Conservation (phyloP, 306 rosid genomes). For the Lupinus albus region DNA sequence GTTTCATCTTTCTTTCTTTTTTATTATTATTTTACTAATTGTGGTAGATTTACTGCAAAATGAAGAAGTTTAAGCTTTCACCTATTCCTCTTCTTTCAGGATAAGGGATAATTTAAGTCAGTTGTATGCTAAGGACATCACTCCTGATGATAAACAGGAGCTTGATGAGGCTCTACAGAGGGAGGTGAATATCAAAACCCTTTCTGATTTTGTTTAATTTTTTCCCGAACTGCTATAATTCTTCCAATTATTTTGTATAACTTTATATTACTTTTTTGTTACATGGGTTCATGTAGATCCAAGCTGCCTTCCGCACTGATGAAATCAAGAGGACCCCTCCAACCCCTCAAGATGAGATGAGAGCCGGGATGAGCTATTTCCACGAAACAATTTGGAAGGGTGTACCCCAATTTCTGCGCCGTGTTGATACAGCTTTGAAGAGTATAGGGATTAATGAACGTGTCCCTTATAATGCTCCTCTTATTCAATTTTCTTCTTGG, state of each 20-base stretch:
- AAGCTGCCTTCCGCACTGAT: conserved; percentile 94
- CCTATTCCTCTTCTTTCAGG: conserved; percentile 50
- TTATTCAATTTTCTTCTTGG: conserved; percentile 91
- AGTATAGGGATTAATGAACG: conserved; percentile 78
- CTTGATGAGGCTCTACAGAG: conserved; percentile 94
- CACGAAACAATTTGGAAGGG: conserved; percentile 93
- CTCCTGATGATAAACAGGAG: conserved; percentile 91
- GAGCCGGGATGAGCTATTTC: conserved; percentile 96
- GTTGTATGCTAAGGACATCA: conserved; percentile 73
- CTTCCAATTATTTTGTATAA: neutral
- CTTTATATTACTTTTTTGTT: neutral
- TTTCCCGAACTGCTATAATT: neutral
- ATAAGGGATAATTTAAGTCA: conserved; percentile 71
- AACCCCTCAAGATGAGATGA: conserved; percentile 94
- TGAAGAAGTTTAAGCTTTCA: conserved; percentile 15
- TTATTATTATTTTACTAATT: neutral
- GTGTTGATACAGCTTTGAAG: conserved; percentile 88
- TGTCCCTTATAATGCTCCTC: conserved; percentile 83
- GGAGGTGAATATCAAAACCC: conserved; percentile 61
- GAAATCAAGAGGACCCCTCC: conserved; percentile 88
- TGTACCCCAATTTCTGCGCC: conserved; percentile 79
- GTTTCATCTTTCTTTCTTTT: neutral
- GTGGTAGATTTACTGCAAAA: neutral
- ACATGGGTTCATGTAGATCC: conserved; percentile 57
- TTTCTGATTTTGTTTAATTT: neutral